Conservation (phyloP, 1,139 yeast genomes). For the Debaryomyces robertsiae region DNA sequence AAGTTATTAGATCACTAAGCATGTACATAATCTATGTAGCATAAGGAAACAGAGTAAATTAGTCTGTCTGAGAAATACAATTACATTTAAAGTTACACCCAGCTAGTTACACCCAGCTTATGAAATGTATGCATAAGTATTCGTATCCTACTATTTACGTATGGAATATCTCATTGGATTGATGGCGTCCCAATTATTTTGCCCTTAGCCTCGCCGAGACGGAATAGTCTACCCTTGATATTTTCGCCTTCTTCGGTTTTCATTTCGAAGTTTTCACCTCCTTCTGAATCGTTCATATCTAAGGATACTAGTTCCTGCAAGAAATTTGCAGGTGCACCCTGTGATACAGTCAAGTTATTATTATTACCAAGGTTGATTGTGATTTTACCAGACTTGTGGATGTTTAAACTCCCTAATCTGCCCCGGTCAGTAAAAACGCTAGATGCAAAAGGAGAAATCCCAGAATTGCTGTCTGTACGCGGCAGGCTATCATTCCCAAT, state of each 20-base stretch:
- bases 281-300: conserved; percentile 27
- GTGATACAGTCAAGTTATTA: conserved; percentile 64
- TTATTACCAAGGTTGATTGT: conserved; percentile 72
- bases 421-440: conserved; percentile 41
- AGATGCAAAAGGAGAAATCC: conserved; percentile 14
- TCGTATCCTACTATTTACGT: conserved; percentile 3
- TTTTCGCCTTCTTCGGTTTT: conserved; percentile 43
- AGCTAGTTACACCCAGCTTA: neutral
- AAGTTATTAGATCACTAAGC: conserved; percentile 43
- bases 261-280: conserved; percentile 28
- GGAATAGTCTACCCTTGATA: conserved; percentile 44
- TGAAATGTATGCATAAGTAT: conserved; percentile 1
- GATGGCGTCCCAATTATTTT: conserved; percentile 58
- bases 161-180: conserved; percentile 9
- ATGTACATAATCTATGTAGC: conserved; percentile 8
- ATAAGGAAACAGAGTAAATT: conserved; percentile 1
- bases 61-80: too few relatives aligned
- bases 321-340: conserved; percentile 74
- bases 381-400: conserved; percentile 81
- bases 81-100: too few relatives aligned
- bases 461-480: conserved; percentile 16
- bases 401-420: conserved; percentile 66
- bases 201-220: conserved; percentile 64
- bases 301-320: conserved; percentile 75
- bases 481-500: conserved; percentile 9